phyloP scores from a whole-genome alignment of 352 stramenopile genomes.

The Globisporangium viniferum region DNA sequence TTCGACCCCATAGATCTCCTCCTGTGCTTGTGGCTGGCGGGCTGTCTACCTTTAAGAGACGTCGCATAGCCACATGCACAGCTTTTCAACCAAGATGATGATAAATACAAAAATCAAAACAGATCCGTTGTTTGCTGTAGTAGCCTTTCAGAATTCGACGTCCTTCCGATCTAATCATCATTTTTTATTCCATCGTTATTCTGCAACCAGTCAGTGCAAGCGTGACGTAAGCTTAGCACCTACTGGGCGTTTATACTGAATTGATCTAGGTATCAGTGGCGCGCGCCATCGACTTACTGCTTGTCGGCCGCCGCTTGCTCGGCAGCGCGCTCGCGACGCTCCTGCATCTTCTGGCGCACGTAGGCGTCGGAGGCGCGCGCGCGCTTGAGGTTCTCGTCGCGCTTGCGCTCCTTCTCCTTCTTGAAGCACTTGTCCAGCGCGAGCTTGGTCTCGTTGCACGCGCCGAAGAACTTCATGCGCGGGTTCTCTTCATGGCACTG shows the following conservation, averaged over 20 bases:
- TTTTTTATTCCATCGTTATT: not conserved
- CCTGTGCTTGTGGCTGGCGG: not conserved
- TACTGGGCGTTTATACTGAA: not conserved
- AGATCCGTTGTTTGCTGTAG: not conserved
- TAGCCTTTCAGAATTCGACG: not conserved
- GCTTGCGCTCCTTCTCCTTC: constrained; percentile 59
- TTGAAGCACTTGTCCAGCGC: constrained; percentile 79
- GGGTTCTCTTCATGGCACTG: constrained; percentile 76
- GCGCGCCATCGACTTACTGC: not conserved
- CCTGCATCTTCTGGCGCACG: constrained; percentile 76
- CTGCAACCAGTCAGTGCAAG: not conserved
- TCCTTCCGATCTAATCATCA: not conserved
- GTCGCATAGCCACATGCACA: not conserved
- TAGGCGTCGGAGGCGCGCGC: constrained; percentile 66
- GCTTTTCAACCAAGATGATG: not conserved
- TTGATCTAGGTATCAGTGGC: not conserved
- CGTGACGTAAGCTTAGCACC: not conserved
- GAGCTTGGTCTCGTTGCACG: constrained; percentile 68
- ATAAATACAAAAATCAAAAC: not conserved
- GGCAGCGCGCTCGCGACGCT: constrained; percentile 48
- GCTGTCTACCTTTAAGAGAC: not conserved
- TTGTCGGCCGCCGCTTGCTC: constrained; percentile 10
- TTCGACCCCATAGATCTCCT: constrained; percentile 3
- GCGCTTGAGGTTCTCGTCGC: constrained; percentile 59
- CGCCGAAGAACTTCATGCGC: constrained; percentile 72